Evolutionary conservation across 805 yeast species (phyloP), one percentile per base, ranked within the genome.

Genomic region (Starmerella roubikii): DNA sequence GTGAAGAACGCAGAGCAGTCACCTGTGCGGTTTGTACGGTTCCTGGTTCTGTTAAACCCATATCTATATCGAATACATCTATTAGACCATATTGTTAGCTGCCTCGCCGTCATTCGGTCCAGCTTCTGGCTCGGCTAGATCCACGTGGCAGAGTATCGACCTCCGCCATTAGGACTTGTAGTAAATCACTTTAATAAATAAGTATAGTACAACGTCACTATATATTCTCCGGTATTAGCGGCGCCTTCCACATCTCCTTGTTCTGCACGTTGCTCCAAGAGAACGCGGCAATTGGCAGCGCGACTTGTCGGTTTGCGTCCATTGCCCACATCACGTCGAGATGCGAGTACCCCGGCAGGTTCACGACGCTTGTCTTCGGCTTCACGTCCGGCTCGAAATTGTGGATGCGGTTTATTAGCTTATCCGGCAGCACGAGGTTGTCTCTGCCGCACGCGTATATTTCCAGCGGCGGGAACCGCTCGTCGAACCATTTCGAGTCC

Each of bases 261-360:
- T 43, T 34, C 2, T 18, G 35, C 5, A 38, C 44, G 26, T 41
- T 29, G 15, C 37, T 22, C 51, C 54, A 47, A 12, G 61, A 52
- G 29, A 52, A 54, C 23, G 51, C 45, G 16, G 45, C 46, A 41
- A 62, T 37, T 1, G 65, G 67, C 32, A 36, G 58, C 1, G 93
- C 94, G 17, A 88, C 70, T 32, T 66, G 68, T 3, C 72, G 74
- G 21, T 72, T 65, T 1, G 76, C 76, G 53, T 82, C 86, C 51
- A 71, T 74, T 0, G 96, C 88, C 98, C 98, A 88, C 12, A 86
- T 63, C 1, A 85, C 94, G 58, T 88, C 98, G 37, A 88, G 61
- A 58, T 88, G 98, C 15, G 85, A 74, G 56, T 88, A 88, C 9
- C 66, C 69, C 0, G 71, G 69, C 5, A 88, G 44, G 35, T 67